phyloP scores from a whole-genome alignment of 768 basidiomycete genomes.

The Paxillus ammoniavirescens region DNA sequence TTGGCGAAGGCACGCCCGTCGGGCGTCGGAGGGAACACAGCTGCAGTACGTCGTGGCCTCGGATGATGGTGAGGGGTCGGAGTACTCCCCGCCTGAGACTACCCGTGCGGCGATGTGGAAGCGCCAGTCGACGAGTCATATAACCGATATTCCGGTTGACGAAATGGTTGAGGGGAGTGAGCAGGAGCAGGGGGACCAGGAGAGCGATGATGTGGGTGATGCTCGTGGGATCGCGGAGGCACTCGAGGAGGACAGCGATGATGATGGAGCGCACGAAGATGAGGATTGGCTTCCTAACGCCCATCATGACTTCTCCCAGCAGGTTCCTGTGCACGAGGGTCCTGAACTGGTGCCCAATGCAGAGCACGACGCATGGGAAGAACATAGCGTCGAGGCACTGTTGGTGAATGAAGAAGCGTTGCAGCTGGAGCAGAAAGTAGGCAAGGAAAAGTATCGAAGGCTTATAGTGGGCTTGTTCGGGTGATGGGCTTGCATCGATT shows the following conservation, averaged over 20 bases:
- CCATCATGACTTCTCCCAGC: conserved; percentile 12
- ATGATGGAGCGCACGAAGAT: neutral
- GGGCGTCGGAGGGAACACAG: neutral
- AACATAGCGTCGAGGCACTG: neutral
- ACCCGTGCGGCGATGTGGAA: conserved; percentile 29
- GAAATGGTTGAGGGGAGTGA: neutral
- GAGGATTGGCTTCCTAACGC: neutral
- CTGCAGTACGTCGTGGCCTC: conserved; percentile 13
- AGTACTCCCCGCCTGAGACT: conserved; percentile 29
- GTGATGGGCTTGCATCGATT: neutral
- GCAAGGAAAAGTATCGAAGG: conserved; percentile 10
- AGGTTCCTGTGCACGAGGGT: neutral
- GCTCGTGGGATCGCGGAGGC: conserved; percentile 11
- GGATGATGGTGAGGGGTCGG: conserved; percentile 13
- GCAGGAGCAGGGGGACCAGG: conserved; percentile 6
- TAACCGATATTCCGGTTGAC: neutral
- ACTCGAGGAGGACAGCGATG: neutral
- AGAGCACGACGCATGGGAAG: neutral
- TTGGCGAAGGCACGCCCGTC: neutral
- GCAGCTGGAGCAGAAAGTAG: conserved; percentile 16
- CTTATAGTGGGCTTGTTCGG: conserved; percentile 12
- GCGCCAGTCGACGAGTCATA: conserved; percentile 4
- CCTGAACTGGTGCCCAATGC: neutral
- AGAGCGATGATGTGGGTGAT: neutral
- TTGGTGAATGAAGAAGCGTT: conserved; percentile 5